Evolutionary conservation across 257 asterid species (phyloP).

Genomic region (Gentiana straminea): DNA sequence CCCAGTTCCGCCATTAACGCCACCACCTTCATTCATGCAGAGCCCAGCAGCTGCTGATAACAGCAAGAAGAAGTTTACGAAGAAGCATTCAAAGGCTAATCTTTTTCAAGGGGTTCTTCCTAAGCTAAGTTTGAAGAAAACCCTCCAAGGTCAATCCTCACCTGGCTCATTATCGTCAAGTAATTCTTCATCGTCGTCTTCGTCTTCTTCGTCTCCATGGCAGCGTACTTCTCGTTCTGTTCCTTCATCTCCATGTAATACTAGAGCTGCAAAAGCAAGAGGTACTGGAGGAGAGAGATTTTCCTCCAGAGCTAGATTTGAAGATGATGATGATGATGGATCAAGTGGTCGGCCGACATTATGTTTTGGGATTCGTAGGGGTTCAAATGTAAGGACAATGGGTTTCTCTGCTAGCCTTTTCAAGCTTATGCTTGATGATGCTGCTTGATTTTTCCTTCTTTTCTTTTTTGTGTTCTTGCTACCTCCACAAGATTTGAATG

Average conservation of each 20-base stretch:
- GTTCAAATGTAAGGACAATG: conserved; percentile 5
- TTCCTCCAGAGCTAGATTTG: conserved; percentile 4
- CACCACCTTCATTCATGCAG: conserved; percentile 26
- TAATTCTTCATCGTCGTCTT: background rate
- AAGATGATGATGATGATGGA: conserved; percentile 5
- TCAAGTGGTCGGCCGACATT: conserved; percentile 3
- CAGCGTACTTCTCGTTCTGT: conserved; percentile 17
- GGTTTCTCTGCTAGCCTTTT: conserved; percentile 9
- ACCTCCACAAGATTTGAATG: too few species aligned
- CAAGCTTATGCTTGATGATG: conserved; percentile 13
- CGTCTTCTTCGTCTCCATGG: conserved; percentile 12
- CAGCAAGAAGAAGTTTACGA: conserved; percentile 2
- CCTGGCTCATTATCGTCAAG: conserved; percentile 6
- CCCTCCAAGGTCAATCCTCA: conserved; percentile 3
- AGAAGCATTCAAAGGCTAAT: conserved; percentile 5
- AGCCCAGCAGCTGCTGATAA: conserved; percentile 1
- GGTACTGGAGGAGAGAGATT: background rate
- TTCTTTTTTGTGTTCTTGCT: too few species aligned
- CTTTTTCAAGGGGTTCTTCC: conserved; percentile 17
- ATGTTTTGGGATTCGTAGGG: conserved; percentile 13
- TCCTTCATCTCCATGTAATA: conserved; percentile 14
- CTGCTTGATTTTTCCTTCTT: conserved; percentile 1
- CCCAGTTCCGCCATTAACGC: conserved; percentile 29
- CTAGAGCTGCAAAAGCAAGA: background rate
- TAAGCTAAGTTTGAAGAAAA: conserved; percentile 13